Base-by-base conservation (phyloP, 2,329 filamentous ascomycete genomes). In the Cercospora citrullina region DNA sequence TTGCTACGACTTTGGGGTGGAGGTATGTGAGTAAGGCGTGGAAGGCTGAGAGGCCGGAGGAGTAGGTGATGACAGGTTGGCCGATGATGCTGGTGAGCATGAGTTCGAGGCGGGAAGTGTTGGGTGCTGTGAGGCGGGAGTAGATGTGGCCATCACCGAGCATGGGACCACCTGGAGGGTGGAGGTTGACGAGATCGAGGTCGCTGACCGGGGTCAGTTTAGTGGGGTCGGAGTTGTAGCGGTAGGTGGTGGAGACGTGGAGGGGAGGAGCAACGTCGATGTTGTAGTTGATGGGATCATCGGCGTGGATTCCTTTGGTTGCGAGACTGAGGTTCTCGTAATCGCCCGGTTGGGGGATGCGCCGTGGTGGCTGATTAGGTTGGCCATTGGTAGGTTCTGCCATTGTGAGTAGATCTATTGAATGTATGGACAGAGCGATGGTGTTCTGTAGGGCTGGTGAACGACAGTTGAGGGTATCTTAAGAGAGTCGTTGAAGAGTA, bases 221-320 rank as follows among this genome's bases (percentile, higher is more conserved):
- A 5, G 89, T 85, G 1, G 93, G 91, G 77, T 97, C 86, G 63
- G 84, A 80, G 30, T 85, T 83, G 79, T 97, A 98, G 73, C 92
- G 89, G 80, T 93, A 98, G 16, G 93, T 98, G 12, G 94, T 97
- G 69, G 93, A 93, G 71, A 96, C 88, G 79, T 98, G 94, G 76
- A 98, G 85, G 4, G 94, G 89, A 68, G 95, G 94, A 12, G 94
- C 93, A 65, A 98, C 90, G 77, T 95, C 93, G 61, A 88, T 78
- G 67, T 72, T 73, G 60, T 63, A 66, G 71, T 78, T 76, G 64
- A 78, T 74, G n/a, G 74, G 69, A 67, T 79, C 77, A 65, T 80
- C 77, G 65, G 69, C 77, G 69, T 79, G 78, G 59, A 79, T 72
- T 26, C 68, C 72, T 45, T 74, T 71, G 62, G 78, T 79, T 33